Base-by-base conservation (phyloP, 331 rosid species). In the Cucumis variabilis region DNA sequence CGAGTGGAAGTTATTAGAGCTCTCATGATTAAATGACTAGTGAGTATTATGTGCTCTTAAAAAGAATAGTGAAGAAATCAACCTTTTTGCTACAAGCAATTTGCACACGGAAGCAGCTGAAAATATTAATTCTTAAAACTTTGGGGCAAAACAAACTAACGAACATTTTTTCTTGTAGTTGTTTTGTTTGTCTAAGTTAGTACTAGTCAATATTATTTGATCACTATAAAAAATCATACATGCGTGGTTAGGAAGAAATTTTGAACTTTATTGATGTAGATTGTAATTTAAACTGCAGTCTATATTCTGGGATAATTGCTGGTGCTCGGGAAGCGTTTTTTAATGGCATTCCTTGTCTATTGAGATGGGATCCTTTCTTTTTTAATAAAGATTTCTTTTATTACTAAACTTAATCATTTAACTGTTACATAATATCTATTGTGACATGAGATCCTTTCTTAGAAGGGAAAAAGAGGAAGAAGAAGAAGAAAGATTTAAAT, bases 321-420 rank as follows among this genome's bases (percentile, higher is more conserved):
- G 99, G 99, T 88, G 98, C 98, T 90, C 96, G 98, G 21, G 98
- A 96, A 92, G 98, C 98, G 46, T 94, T 94, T 87, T 90, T 96
- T 71, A 89, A 91, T 33, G 95, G 91, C 88, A 83, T 97, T 73
- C 98, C 99, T 90, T 90, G 89, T 72, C 58, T 74, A 37, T 37
- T 37, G 44, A 37, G 44, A 37, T 37, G 44, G 44, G 44, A 37
- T 37, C 44, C 44, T 37, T 37, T 37, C 44, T 37, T 37, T 37
- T 37, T 37, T 37, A 37, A 37, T 37, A 68, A 13, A 20, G 15
- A 21, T 9, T 82, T 55, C 67, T 84, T 62, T 20, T 33, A 72
- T 82, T 86, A 25, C 66, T 27, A 27, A 55, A 71, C 84, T 62
- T 77, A 60, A 27, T 51, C 65, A 48, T 60, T 83, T 87, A 55